Percentiles rank a stretch among this genome's conserved stretches.
These are phyloP conservation scores for Podaxis sp. DNA, from an alignment of 768 basidiomycete genomes.

Conservation along the genomic window DNA sequence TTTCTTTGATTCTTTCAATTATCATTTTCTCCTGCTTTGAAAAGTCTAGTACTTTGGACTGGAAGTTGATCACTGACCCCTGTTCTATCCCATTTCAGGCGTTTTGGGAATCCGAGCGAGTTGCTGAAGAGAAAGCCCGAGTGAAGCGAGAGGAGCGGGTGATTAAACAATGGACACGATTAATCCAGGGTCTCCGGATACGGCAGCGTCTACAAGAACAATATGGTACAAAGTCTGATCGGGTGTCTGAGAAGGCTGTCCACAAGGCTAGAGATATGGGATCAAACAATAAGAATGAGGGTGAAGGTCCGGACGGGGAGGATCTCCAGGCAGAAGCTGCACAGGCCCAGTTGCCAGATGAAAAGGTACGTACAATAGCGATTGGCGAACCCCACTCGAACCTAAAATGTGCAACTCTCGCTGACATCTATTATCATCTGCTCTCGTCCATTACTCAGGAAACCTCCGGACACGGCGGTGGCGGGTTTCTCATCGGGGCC, in stretches of 20 bases:
- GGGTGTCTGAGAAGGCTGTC: neutral
- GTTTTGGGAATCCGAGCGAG: conserved; percentile 78
- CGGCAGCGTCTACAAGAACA: conserved; percentile 79
- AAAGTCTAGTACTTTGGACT: neutral
- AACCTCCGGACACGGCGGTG: conserved; percentile 32
- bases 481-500: conserved; percentile 69
- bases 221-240: conserved; percentile 43
- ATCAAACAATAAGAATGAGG: conserved; percentile 16
- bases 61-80: conserved; percentile 5
- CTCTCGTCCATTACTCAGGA: conserved; percentile 5
- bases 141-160: conserved; percentile 76
- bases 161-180: conserved; percentile 83
- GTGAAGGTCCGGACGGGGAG: conserved; percentile 14
- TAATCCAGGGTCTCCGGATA: conserved; percentile 87
- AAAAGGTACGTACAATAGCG: neutral
- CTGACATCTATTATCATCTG: neutral
- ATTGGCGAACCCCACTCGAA: neutral
- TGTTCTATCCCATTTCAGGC: conserved; percentile 49
- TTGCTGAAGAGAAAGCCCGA: conserved; percentile 73
- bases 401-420: neutral
- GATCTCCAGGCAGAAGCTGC: conserved; percentile 4
- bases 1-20: neutral
- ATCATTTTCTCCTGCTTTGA: conserved; percentile 1
- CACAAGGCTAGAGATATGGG: conserved; percentile 9
- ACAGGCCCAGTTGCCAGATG: neutral